A percentile compares a stretch with the other conserved stretches of the same genome.
phyloP scores from a whole-genome alignment of 176 grass and related monocot genomes.

The Triticum aestivum region DNA sequence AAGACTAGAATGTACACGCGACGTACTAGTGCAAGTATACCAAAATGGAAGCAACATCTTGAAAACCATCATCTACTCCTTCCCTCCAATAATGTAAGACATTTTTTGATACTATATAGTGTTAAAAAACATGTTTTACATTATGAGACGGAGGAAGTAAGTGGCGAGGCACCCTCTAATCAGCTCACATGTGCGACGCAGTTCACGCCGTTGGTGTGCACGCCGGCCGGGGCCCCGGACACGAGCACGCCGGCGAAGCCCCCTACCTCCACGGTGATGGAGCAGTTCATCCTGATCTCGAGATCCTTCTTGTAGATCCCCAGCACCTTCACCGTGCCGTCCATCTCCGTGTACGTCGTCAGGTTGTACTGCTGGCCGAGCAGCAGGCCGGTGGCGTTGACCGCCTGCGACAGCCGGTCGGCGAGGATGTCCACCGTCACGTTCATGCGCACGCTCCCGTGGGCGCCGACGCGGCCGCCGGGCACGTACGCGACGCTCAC shows the following conservation, averaged over 20 bases:
- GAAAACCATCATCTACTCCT: no score
- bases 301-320: constrained; percentile 65
- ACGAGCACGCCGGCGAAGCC: constrained; percentile 1
- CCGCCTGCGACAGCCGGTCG: constrained; percentile 30
- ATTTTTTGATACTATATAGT: no score
- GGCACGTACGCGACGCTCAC: constrained; percentile 63
- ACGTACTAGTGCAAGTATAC: no score
- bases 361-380: constrained; percentile 45
- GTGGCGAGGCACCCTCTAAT: background rate
- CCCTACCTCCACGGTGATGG: constrained; percentile 19
- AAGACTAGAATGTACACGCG: no score
- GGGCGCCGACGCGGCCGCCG: constrained; percentile 40
- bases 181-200: constrained; percentile 32
- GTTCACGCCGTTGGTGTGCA: constrained; percentile 25
- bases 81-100: no score
- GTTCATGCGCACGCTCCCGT: constrained; percentile 47
- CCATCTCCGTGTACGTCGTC: constrained; percentile 57
- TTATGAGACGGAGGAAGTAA: background rate
- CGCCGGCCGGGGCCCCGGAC: background rate
- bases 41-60: no score
- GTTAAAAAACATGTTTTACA: no score
- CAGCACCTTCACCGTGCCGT: constrained; percentile 48
- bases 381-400: constrained; percentile 38
- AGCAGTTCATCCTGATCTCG: constrained; percentile 58
- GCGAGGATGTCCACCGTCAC: constrained; percentile 60